Evolutionary conservation across 2,329 filamentous ascomycete genomes (phyloP), one percentile per base, ranked within the genome.

Genomic region (Incumbomyces delicatus): DNA sequence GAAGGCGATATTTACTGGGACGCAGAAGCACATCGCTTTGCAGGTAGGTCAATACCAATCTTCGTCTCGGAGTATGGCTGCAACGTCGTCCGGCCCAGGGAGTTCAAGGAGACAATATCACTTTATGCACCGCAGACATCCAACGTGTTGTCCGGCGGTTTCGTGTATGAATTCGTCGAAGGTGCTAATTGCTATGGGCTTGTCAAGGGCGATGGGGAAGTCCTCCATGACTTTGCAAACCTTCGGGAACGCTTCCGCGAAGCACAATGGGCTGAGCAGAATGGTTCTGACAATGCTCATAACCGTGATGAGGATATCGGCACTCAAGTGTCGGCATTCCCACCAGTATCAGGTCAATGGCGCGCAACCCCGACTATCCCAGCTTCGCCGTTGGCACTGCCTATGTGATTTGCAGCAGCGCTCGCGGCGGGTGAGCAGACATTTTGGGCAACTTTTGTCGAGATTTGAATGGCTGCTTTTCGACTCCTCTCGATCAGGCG

Each of bases 41-140:
- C 8, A 20, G 34, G 14, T 12, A 34, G 10, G 13, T 6, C 14
- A 6, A 32, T 94, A 43, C 86, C 88, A 50, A 83, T 94, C 61
- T 94, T 94, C 78, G 75, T 96, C 47, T 95, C 88, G 41, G 90
- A 95, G 67, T 95, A 84, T 62, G 90, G 90, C 53, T 95, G 89
- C 73, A 81, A 77, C 67, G 82, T 77, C 61, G 87, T 85, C 72
- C 77, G 71, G 14, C 41, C 41, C 50, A 87, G 90, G 57, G 72
- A 82, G 61, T 96, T 94, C 61, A 73, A 80, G 49, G 89, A 95
- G 70, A 68, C 95, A 43, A 66, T 67, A 41, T 75, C 87, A 34
- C 74, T 96, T 48, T 95, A 95, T 81, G 77, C 72, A 66, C 66
- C 66, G 14, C 65, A 94, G 49, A 95, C 95, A 89, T 86, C 82